Evolutionary conservation across 371 early-diverging fungal species (phyloP).

Genomic region (Conidiobolus incongruus): DNA sequence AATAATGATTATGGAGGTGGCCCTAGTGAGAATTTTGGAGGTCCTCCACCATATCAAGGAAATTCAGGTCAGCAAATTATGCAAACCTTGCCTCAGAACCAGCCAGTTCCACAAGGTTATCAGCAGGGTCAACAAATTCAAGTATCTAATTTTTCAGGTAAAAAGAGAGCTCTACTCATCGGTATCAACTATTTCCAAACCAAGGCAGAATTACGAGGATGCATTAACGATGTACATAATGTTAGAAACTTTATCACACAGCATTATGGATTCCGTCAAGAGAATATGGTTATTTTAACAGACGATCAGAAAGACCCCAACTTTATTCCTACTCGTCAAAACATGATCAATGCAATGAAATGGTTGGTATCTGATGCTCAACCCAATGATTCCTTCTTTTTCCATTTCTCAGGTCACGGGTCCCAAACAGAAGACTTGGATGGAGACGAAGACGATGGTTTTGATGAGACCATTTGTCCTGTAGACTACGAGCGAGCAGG

Average conservation of each 20-base stretch:
- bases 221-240: constrained; percentile 80
- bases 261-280: too few relatives aligned
- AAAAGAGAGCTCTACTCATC: constrained; percentile 64
- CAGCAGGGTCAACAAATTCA: too few relatives aligned
- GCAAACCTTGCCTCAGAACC: background rate
- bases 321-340: too few relatives aligned
- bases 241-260: constrained; percentile 50
- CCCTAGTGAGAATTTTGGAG: background rate
- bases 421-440: constrained; percentile 31
- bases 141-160: constrained; percentile 57
- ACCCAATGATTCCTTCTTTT: constrained; percentile 68
- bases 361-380: constrained; percentile 74
- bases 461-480: constrained; percentile 66
- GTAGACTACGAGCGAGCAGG: constrained; percentile 58
- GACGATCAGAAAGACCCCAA: too few relatives aligned
- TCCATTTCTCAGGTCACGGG: constrained; percentile 87
- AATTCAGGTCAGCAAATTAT: background rate
- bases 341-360: too few relatives aligned
- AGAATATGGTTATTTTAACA: too few relatives aligned
- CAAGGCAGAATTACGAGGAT: constrained; percentile 38
- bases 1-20: background rate
- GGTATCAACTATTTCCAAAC: constrained; percentile 81
- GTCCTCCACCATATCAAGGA: background rate
- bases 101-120: background rate
- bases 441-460: constrained; percentile 73